Evolutionary conservation across 768 basidiomycete genomes (phyloP).

Genomic region (Lactifluus pinguis): DNA sequence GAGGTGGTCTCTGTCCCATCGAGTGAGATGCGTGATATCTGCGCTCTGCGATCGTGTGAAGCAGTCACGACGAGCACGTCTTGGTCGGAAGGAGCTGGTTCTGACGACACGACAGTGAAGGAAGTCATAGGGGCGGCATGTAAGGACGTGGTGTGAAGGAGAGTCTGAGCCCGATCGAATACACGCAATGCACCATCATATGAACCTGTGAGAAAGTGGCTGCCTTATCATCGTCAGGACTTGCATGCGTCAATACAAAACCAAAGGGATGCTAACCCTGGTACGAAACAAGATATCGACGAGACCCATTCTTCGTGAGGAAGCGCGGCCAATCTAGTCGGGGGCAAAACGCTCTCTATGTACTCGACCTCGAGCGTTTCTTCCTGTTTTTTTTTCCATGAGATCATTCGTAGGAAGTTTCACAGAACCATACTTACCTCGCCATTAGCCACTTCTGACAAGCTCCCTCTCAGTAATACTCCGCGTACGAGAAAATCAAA

Average conservation of each 20-base stretch:
- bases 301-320: conserved; percentile 96
- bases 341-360: conserved; percentile 19
- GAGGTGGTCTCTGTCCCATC: conserved; percentile 3
- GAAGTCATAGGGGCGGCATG: conserved; percentile 67
- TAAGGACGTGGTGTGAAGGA: conserved; percentile 38
- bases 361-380: conserved; percentile 43
- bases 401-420: not conserved
- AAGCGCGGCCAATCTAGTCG: conserved; percentile 46
- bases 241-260: not conserved
- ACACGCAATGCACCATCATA: conserved; percentile 73
- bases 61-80: conserved; percentile 49
- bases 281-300: conserved; percentile 52
- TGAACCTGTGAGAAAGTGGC: conserved; percentile 66
- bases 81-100: conserved; percentile 22
- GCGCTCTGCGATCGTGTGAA: conserved; percentile 73
- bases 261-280: conserved; percentile 35
- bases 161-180: conserved; percentile 61
- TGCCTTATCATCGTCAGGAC: conserved; percentile 24
- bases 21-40: conserved; percentile 34
- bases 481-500: conserved; percentile 90
- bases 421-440: conserved; percentile 39
- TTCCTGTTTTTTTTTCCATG: conserved; percentile 40
- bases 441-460: conserved; percentile 73
- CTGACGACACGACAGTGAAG: conserved; percentile 41
- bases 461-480: conserved; percentile 60